phyloP scores from a whole-genome alignment of 129 eudicot genomes.

The Cynara cardunculus region DNA sequence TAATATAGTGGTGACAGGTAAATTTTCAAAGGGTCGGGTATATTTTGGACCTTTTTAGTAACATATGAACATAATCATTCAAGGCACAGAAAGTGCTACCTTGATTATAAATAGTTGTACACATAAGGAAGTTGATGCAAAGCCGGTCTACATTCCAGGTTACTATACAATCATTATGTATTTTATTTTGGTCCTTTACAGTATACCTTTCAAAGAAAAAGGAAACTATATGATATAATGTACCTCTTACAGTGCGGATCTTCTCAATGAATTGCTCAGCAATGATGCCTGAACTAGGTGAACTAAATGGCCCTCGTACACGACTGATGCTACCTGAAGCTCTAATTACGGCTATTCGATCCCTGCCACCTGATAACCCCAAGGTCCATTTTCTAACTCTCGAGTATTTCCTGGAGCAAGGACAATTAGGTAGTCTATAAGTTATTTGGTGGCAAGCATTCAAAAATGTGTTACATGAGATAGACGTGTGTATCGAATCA shows the following conservation, averaged over 20 bases:
- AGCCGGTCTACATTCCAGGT: not conserved
- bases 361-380: constrained; percentile 73
- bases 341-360: constrained; percentile 76
- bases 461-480: too few species aligned
- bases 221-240: not conserved
- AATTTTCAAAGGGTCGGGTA: not conserved
- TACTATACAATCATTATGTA: not conserved
- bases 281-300: constrained; percentile 58
- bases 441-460: not conserved
- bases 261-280: constrained; percentile 82
- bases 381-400: constrained; percentile 65
- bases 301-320: constrained; percentile 44
- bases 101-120: not conserved
- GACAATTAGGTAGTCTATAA: not conserved
- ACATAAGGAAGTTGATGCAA: not conserved
- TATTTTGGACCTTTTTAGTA: not conserved
- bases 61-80: not conserved
- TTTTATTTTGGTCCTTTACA: not conserved
- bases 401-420: constrained; percentile 61
- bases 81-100: not conserved
- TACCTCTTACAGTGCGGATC: constrained; percentile 68
- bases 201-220: not conserved
- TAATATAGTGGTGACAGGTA: not conserved
- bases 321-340: constrained; percentile 88
- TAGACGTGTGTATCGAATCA: not conserved